Conservation (phyloP, 2,329 filamentous ascomycete genomes). For the Penicillium brasilianum region DNA sequence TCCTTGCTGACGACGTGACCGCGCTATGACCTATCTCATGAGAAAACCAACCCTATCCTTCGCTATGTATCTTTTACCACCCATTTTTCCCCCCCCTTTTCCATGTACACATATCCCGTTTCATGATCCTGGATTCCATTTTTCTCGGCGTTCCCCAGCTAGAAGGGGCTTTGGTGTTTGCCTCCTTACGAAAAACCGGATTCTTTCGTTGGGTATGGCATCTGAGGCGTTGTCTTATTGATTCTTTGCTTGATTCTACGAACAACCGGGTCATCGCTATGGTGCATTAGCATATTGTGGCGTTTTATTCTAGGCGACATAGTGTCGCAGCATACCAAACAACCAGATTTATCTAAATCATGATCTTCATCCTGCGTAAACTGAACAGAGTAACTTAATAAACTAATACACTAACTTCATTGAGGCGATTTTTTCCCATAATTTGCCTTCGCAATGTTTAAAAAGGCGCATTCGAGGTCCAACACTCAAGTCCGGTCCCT, state of each 20-base stretch:
- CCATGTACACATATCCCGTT: conserved; percentile 23
- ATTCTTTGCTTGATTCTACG: conserved; percentile 5
- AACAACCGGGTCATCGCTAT: conserved; percentile 12
- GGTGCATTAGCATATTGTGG: conserved; percentile 35
- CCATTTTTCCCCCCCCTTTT: conserved; percentile 12
- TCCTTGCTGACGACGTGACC: conserved; percentile 33
- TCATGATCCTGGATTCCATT: conserved; percentile 25
- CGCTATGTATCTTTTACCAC: conserved; percentile 27
- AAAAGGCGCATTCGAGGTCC: neutral
- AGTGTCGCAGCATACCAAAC: conserved; percentile 17
- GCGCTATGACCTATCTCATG: conserved; percentile 35
- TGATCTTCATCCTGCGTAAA: neutral
- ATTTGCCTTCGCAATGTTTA: neutral
- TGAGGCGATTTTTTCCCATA: neutral
- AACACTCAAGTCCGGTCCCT: neutral
- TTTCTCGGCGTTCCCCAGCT: conserved; percentile 23
- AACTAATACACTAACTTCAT: neutral
- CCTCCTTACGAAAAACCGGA: conserved; percentile 10
- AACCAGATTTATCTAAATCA: conserved; percentile 15
- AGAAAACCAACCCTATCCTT: conserved; percentile 26
- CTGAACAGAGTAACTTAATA: neutral
- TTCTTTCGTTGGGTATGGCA: conserved; percentile 13
- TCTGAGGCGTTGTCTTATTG: conserved; percentile 18
- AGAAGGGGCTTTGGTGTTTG: conserved; percentile 22
- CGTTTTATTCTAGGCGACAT: conserved; percentile 16